Percentiles rank a stretch among this genome's conserved stretches.
These are phyloP conservation scores for Penicillium ochrochloron DNA, from an alignment of 495 filamentous ascomycete species.

Conservation along the genomic window DNA sequence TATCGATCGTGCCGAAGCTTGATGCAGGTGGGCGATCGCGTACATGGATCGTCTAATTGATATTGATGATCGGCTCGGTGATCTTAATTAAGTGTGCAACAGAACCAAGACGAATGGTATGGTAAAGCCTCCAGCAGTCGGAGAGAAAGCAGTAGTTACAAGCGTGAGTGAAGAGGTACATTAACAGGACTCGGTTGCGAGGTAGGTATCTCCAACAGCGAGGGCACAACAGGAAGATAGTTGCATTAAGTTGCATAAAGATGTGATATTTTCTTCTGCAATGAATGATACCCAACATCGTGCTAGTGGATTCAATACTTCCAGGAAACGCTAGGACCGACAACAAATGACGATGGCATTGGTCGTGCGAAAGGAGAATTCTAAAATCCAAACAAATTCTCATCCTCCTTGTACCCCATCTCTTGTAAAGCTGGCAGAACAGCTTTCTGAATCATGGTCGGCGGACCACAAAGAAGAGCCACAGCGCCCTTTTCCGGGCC, in stretches of 20 bases:
- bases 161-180: no score
- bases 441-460: conserved; percentile 6
- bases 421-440: conserved; percentile 5
- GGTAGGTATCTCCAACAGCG: no score
- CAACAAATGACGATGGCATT: neutral
- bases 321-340: neutral
- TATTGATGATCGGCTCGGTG: neutral
- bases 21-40: neutral
- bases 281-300: no score
- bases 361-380: neutral
- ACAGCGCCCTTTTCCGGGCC: neutral
- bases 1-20: neutral
- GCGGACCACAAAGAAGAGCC: conserved; percentile 7
- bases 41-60: neutral
- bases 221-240: no score
- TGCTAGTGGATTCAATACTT: neutral
- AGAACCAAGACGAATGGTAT: neutral
- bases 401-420: conserved; percentile 10
- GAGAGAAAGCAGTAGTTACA: no score
- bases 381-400: conserved; percentile 11
- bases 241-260: no score
- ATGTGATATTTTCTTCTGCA: no score
- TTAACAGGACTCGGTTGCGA: no score
- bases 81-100: neutral
- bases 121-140: no score